Evolutionary conservation across 371 early-diverging fungal species (phyloP), one percentile per base, ranked within the genome.

Genomic region (Mortierella sp.): DNA sequence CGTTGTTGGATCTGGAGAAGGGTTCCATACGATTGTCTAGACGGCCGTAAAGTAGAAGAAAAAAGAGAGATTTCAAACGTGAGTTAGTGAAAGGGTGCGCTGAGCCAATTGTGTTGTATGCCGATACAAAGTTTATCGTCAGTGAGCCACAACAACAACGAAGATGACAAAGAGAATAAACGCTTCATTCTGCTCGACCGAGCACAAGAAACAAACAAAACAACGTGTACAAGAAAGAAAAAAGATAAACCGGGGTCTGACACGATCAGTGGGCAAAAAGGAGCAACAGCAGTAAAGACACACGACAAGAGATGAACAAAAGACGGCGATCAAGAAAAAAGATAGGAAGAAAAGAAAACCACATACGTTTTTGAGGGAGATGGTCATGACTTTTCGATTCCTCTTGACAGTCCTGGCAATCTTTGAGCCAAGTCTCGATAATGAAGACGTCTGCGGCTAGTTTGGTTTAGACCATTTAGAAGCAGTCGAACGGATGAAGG

Each of bases 1-100:
- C 26, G 79, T 68, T 19, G 76, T 74, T 11, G 91, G 89, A 70
- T 91, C 91, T 16, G 87, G 84, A 0, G 91, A 90, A 29, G 91
- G 90, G 76, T 91, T 91, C 91, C 91, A 91, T 8, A 90, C 74
- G 37, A 91, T 85, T 2, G 88, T 83, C 91, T 91, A 67, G 34
- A 50, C 24, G 24, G 22, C 37, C 26, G 11, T 44, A 47, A 3
- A 63, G 22, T 41, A 7, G 16, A 52, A 31, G 31, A 48, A 6
- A 48, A 61, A 40, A 29, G 47, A 40, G 29, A n/a, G 31, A 64
- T 19, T 4, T 24, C 31, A 24, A 41, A 26, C n/a, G 41, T 11
- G 10, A 26, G 73, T 39, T 24, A 47, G 47, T 6, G 24, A 45
- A 40, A 14, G 6, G 22, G 9, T 22, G 22, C 7, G 61, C 37